Percentiles rank a stretch among this genome's conserved stretches.
Conservation (phyloP, 768 basidiomycete species). For the Podaxis sp. region DNA sequence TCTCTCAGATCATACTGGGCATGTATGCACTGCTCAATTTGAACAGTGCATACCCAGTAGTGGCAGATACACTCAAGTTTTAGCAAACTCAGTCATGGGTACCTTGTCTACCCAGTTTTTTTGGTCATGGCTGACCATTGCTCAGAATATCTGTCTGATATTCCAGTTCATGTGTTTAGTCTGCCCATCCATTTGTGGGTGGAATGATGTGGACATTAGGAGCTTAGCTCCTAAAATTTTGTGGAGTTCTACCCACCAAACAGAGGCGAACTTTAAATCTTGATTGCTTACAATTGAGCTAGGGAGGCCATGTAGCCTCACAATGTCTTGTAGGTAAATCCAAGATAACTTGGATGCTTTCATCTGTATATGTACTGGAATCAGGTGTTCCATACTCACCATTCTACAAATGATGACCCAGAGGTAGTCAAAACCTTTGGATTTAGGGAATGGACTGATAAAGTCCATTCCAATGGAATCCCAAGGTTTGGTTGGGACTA, state of each 20-base stretch:
- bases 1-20: too few relatives aligned
- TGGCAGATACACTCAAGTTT: too few relatives aligned
- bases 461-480: slow-evolving; percentile 41
- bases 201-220: slow-evolving; percentile 26
- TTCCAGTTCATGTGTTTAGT: slow-evolving; percentile 27
- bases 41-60: too few relatives aligned
- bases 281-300: too few relatives aligned
- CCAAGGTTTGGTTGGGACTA: slow-evolving; percentile 32
- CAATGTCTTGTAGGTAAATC: slow-evolving; percentile 28
- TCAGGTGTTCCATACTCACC: slow-evolving; percentile 33
- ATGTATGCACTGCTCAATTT: too few relatives aligned
- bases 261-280: too few relatives aligned
- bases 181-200: slow-evolving; percentile 40
- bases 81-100: slow-evolving; percentile 9
- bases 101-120: slow-evolving; percentile 31
- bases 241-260: too few relatives aligned
- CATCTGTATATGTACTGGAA: slow-evolving; percentile 25
- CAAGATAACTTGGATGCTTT: slow-evolving; percentile 29
- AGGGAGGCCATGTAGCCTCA: slow-evolving; percentile 23
- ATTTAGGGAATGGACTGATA: slow-evolving; percentile 32
- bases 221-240: too few relatives aligned
- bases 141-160: slow-evolving; percentile 31
- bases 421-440: slow-evolving; percentile 27
- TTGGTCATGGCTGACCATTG: slow-evolving; percentile 26
- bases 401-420: slow-evolving; percentile 31